phyloP scores from a whole-genome alignment of 805 yeast species.

The Candida mattraensis region DNA sequence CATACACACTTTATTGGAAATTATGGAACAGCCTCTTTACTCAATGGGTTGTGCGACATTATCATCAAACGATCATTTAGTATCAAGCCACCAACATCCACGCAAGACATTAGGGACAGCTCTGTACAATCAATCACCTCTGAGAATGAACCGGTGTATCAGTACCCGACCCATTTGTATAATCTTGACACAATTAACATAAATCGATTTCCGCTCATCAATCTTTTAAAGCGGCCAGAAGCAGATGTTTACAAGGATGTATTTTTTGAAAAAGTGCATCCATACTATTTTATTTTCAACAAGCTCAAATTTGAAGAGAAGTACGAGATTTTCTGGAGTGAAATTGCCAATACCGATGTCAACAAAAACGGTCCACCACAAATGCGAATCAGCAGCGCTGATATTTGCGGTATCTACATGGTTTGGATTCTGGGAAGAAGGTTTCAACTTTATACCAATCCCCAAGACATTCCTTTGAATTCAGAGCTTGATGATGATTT shows the following conservation, averaged over 20 bases:
- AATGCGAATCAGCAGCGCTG: constrained; percentile 31
- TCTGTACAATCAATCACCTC: constrained; percentile 36
- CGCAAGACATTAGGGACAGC: constrained; percentile 33
- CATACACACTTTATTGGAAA: constrained; percentile 49
- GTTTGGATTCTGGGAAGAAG: constrained; percentile 44
- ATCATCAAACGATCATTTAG: constrained; percentile 39
- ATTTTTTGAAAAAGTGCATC: constrained; percentile 45
- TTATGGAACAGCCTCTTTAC: constrained; percentile 44
- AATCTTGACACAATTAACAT: constrained; percentile 32
- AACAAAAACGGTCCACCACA: constrained; percentile 13
- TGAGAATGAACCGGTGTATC: constrained; percentile 35
- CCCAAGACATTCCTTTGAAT: constrained; percentile 23
- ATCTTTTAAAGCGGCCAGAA: constrained; percentile 33
- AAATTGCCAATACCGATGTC: constrained; percentile 21
- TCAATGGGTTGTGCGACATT: constrained; percentile 44
- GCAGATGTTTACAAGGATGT: constrained; percentile 38
- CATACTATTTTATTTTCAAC: constrained; percentile 43
- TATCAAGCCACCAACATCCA: constrained; percentile 35
- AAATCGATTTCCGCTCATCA: constrained; percentile 40
- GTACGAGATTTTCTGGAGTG: constrained; percentile 42
- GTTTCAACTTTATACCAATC: constrained; percentile 31
- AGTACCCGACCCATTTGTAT: constrained; percentile 35
- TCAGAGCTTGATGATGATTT: constrained; percentile 27
- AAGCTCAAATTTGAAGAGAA: constrained; percentile 32
- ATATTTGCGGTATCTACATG: constrained; percentile 46